Percentiles rank a stretch among this genome's conserved stretches.
phyloP scores from a whole-genome alignment of 2,329 filamentous ascomycete genomes.

The Ophiognomonia clavigignenti-juglandacearum region DNA sequence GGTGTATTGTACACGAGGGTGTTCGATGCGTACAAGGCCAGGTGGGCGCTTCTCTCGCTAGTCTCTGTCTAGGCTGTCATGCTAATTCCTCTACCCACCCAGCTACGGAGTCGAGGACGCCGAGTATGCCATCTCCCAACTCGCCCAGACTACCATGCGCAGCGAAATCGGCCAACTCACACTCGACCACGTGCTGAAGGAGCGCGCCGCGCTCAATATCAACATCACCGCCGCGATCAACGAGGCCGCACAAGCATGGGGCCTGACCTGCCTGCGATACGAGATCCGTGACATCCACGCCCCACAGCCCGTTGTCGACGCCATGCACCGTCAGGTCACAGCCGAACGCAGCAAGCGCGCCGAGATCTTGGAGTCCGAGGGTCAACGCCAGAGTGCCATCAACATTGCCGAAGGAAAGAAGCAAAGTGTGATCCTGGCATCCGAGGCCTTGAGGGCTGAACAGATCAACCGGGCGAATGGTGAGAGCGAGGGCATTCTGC shows the following conservation, averaged over 20 bases:
- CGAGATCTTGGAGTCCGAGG: slow-evolving; percentile 95
- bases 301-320: slow-evolving; percentile 85
- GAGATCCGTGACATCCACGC: slow-evolving; percentile 98
- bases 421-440: slow-evolving; percentile 93
- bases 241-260: slow-evolving; percentile 94
- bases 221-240: slow-evolving; percentile 99
- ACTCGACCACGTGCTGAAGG: slow-evolving; percentile 95
- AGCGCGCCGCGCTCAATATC: slow-evolving; percentile 90
- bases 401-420: slow-evolving; percentile 98
- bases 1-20: slow-evolving; percentile 94
- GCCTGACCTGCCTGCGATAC: slow-evolving; percentile 91
- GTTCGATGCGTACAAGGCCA: slow-evolving; percentile 97
- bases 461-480: slow-evolving; percentile 89
- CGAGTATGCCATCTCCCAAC: slow-evolving; percentile 96
- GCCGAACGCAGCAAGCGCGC: slow-evolving; percentile 96
- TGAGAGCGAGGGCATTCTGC: slow-evolving; percentile 87
- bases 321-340: slow-evolving; percentile 97
- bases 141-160: slow-evolving; percentile 98
- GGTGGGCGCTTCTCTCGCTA: slow-evolving; percentile 44
- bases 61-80: background rate
- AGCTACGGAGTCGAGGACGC: slow-evolving; percentile 98
- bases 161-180: slow-evolving; percentile 95
- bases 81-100: slow-evolving; percentile 4
- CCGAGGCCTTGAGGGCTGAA: slow-evolving; percentile 83
- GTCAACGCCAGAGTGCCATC: slow-evolving; percentile 94